Conservation (phyloP, 805 yeast species). For the Wickerhamiella azyma region DNA sequence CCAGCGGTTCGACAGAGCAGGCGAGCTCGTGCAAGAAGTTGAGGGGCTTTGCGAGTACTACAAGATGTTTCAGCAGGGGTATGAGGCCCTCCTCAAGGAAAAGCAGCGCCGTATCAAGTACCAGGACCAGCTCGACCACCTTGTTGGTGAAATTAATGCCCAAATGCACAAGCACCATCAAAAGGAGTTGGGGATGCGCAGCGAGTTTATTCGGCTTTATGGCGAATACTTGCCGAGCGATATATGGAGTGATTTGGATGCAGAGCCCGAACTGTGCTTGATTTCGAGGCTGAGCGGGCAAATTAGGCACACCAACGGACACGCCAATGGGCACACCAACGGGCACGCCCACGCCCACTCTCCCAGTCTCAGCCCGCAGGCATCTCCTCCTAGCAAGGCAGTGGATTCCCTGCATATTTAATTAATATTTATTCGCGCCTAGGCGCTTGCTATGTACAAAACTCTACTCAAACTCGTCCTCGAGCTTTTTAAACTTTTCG, state of each 20-base stretch:
- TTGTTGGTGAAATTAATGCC: constrained; percentile 31
- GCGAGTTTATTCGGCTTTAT: constrained; percentile 32
- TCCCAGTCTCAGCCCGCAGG: too few species aligned
- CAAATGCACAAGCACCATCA: constrained; percentile 29
- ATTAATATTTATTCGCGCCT: background rate
- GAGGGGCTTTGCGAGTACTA: constrained; percentile 36
- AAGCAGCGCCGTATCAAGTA: constrained; percentile 35
- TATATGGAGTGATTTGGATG: constrained; percentile 28
- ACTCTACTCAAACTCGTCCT: constrained; percentile 32
- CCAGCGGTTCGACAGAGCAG: constrained; percentile 20
- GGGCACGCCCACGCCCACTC: background rate
- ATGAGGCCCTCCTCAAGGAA: constrained; percentile 39
- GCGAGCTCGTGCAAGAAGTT: constrained; percentile 25
- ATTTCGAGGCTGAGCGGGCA: background rate
- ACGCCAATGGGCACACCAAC: too few species aligned
- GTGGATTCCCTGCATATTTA: background rate
- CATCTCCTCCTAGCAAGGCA: too few species aligned
- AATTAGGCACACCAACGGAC: too few species aligned
- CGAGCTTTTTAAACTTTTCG: constrained; percentile 40
- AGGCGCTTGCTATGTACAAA: background rate
- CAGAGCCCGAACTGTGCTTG: background rate
- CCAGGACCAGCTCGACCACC: constrained; percentile 29
- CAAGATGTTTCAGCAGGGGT: constrained; percentile 37
- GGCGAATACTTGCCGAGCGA: constrained; percentile 47
- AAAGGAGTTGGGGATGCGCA: constrained; percentile 34